Evolutionary conservation across 164 flowering plant genomes (phyloP).

Genomic region (Nelumbo lutea): DNA sequence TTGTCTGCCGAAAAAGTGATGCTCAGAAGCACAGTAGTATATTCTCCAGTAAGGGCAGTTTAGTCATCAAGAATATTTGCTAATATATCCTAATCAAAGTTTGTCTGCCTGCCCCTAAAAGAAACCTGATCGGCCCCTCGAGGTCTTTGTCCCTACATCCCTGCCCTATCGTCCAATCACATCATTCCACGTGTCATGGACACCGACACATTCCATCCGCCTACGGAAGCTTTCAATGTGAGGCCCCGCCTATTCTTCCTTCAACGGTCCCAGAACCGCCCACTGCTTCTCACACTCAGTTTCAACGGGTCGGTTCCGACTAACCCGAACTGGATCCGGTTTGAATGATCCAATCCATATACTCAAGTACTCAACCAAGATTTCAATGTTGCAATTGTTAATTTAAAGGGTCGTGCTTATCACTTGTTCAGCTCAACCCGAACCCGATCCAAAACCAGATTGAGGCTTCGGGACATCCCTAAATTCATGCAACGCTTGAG

Average conservation of each 20-base stretch:
- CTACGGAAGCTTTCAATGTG: constrained; percentile 16
- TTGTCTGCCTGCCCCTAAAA: constrained; percentile 23
- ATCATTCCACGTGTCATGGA: constrained; percentile 15
- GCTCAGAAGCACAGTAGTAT: no score
- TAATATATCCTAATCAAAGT: neutral
- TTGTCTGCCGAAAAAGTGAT: no score
- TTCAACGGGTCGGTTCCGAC: neutral
- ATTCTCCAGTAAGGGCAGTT: no score
- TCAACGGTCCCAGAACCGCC: constrained; percentile 16
- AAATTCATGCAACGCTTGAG: neutral
- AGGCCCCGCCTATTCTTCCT: constrained; percentile 6
- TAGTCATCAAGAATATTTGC: no score
- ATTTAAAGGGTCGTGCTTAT: no score
- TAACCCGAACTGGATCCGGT: no score
- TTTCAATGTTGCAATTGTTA: no score
- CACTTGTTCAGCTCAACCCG: no score
- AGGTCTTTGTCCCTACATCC: constrained; percentile 31
- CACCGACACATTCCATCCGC: constrained; percentile 42
- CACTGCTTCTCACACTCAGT: constrained; percentile 6
- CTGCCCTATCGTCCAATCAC: constrained; percentile 19
- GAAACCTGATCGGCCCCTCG: constrained; percentile 26
- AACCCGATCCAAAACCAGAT: no score
- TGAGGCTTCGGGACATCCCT: no score
- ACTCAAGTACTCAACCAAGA: no score
- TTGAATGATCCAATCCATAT: no score